A percentile compares a stretch with the other conserved stretches of the same genome.
These are phyloP conservation scores for Ophiostoma ulmi DNA, from an alignment of 2,329 filamentous ascomycete genomes.

Conservation along the genomic window DNA sequence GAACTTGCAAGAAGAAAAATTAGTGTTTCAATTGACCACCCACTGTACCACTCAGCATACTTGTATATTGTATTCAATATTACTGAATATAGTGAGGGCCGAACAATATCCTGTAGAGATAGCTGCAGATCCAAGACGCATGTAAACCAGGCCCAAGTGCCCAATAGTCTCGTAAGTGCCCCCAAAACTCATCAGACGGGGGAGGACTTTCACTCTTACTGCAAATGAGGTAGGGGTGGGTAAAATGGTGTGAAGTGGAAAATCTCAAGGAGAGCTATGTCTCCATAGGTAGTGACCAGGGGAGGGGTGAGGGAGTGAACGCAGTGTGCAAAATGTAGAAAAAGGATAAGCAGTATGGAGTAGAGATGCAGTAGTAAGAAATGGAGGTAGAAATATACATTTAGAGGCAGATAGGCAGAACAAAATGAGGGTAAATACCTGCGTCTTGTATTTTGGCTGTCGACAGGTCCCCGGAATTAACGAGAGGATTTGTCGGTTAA, in stretches of 20 bases:
- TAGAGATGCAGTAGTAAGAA: background rate
- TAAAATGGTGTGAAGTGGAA: constrained; percentile 6
- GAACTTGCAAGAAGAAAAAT: no score
- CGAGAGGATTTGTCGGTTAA: background rate
- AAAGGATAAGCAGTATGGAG: background rate
- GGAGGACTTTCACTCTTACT: background rate
- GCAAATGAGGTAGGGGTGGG: background rate
- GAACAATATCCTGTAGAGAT: background rate
- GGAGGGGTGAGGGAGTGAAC: constrained; percentile 7
- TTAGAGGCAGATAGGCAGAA: background rate
- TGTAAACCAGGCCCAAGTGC: background rate
- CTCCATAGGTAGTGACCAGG: background rate
- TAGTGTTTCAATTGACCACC: no score
- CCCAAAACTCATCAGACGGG: background rate
- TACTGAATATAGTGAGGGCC: no score
- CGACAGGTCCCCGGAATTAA: background rate
- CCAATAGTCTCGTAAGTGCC: no score
- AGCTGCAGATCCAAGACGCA: background rate
- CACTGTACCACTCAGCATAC: background rate
- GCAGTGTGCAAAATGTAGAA: background rate
- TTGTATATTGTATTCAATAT: no score
- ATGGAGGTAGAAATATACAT: background rate
- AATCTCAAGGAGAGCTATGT: background rate
- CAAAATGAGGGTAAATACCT: background rate
- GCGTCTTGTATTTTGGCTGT: background rate